These are phyloP conservation scores for Epichloe gansuensis DNA, from an alignment of 2,329 filamentous ascomycete species.

Conservation along the genomic window DNA sequence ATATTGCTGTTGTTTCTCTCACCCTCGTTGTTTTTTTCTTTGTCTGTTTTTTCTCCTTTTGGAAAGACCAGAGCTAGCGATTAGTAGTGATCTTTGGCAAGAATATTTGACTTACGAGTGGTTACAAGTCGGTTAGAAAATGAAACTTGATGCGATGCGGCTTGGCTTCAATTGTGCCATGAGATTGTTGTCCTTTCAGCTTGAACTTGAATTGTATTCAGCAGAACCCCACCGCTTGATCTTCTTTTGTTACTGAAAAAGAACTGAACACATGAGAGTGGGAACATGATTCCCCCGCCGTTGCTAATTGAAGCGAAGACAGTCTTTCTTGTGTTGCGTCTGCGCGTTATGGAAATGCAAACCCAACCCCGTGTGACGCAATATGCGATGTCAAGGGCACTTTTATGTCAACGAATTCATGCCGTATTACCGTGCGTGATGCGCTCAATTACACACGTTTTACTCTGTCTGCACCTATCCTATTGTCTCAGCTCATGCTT, in stretches of 20 bases:
- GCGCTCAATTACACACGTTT: too few relatives aligned
- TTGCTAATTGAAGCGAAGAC: background rate
- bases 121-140: background rate
- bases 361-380: too few relatives aligned
- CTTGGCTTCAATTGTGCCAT: background rate
- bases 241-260: background rate
- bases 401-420: too few relatives aligned
- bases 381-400: too few relatives aligned
- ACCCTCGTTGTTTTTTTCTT: slow-evolving; percentile 6
- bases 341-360: background rate
- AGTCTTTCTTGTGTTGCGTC: background rate
- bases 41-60: slow-evolving; percentile 6
- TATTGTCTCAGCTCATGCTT: slow-evolving; percentile 1
- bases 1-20: background rate
- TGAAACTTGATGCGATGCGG: background rate
- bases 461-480: too few relatives aligned
- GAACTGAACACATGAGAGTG: background rate
- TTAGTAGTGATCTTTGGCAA: slow-evolving; percentile 4
- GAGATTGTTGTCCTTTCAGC: background rate
- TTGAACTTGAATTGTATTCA: background rate
- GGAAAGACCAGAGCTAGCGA: too few relatives aligned
- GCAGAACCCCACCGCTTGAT: background rate
- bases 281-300: background rate
- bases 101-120: background rate
- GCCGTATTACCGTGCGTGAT: too few relatives aligned